Evolutionary conservation across 768 basidiomycete genomes (phyloP).

Genomic region (Agaricus bisporus): DNA sequence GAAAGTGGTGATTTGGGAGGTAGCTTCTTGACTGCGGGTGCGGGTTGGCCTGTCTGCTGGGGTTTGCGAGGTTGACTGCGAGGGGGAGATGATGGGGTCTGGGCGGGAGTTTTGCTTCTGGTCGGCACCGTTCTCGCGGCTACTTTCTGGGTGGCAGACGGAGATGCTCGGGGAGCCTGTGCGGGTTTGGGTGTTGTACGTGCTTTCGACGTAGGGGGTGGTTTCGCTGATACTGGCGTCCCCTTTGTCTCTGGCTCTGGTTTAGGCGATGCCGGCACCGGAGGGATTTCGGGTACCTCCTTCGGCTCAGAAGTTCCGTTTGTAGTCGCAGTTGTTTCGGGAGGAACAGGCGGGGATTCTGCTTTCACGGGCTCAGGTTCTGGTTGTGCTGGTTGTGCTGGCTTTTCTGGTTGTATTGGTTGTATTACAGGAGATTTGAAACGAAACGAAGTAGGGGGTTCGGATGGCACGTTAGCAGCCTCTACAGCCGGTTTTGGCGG

Average conservation of each 20-base stretch:
- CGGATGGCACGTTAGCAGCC: background rate
- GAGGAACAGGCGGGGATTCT: background rate
- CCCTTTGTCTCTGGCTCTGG: conserved; percentile 11
- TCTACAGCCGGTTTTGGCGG: conserved; percentile 43
- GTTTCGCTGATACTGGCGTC: too few species aligned
- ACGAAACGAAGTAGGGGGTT: background rate
- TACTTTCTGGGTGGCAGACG: conserved; percentile 20
- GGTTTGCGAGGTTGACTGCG: conserved; percentile 25
- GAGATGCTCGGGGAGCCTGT: conserved; percentile 11
- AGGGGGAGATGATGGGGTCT: conserved; percentile 18
- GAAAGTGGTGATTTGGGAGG: conserved; percentile 16
- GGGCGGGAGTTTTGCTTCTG: conserved; percentile 18
- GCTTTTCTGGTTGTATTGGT: background rate
- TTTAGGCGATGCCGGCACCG: conserved; percentile 18
- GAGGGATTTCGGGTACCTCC: conserved; percentile 1
- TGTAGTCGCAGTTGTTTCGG: background rate
- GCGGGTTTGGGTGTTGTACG: conserved; percentile 14
- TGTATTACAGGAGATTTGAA: conserved; percentile 5
- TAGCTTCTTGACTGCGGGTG: conserved; percentile 16
- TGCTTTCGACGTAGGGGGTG: background rate
- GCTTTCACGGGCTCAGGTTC: background rate
- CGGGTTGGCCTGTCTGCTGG: conserved; percentile 28
- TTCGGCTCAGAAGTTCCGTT: conserved; percentile 2
- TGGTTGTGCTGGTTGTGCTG: background rate
- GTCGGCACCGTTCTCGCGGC: conserved; percentile 12